Conservation (phyloP, 164 flowering plant species). For the Aristolochia contorta region DNA sequence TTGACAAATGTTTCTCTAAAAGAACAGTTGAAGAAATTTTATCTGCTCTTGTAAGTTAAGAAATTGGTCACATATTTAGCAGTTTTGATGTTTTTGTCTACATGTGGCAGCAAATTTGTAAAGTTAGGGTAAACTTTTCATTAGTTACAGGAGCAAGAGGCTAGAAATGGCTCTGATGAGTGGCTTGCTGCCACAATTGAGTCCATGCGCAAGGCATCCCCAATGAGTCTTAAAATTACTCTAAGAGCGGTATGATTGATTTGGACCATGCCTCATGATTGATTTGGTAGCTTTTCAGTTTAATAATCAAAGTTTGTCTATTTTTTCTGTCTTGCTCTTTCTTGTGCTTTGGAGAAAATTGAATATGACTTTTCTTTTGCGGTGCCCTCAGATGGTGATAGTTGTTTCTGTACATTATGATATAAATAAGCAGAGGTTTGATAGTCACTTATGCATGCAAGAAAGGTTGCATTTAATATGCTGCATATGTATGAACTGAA, state of each 20-base stretch:
- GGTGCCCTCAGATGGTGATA: no score
- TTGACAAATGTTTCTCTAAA: slow-evolving; percentile 34
- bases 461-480: no score
- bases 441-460: no score
- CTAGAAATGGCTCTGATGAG: slow-evolving; percentile 27
- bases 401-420: no score
- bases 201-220: slow-evolving; percentile 68
- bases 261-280: no score
- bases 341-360: no score
- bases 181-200: slow-evolving; percentile 43
- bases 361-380: no score
- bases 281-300: no score
- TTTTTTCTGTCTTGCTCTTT: no score
- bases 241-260: slow-evolving; percentile 46
- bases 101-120: not conserved
- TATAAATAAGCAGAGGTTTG: no score
- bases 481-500: no score
- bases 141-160: slow-evolving; percentile 41
- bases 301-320: no score
- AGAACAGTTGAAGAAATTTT: slow-evolving; percentile 31
- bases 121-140: not conserved
- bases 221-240: slow-evolving; percentile 67
- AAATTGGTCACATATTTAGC: not conserved
- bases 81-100: not conserved
- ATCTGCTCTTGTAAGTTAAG: slow-evolving; percentile 42